Base-by-base conservation (phyloP, 352 stramenopile genomes). In the Pythium aphanidermatum region DNA sequence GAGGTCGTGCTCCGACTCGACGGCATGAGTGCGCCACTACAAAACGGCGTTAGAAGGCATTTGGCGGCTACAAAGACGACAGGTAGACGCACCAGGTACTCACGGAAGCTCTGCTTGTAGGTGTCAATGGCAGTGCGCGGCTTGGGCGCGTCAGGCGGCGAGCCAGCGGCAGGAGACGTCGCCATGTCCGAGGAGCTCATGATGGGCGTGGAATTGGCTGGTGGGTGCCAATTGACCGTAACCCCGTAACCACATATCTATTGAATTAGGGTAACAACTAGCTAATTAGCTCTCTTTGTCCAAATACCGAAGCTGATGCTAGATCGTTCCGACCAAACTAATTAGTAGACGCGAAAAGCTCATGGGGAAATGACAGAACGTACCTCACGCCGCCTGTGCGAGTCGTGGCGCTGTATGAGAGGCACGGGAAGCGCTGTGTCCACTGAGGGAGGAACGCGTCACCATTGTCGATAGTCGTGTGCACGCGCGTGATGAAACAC, bases 51-150 rank as follows among this genome's bases (percentile, higher is more conserved):
- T 14, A 39, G 26, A 38, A 29, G n/a, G n/a, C n/a, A n/a, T n/a
- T n/a, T n/a, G n/a, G n/a, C n/a, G n/a, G n/a, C n/a, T n/a, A n/a
- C n/a, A n/a, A 23, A 23, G 23, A 2, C 3, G 11, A 4, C 14
- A 23, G 1, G 10, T 1, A 5, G 7, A 54, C 66, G 47, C 36
- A 78, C 65, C 33, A 81, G 61, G 46, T 81, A 93, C 59, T 93
- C 81, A 55, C 73, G 75, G 65, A 93, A 91, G 54, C 75, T 88
- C 48, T 83, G 68, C 60, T 91, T 90, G 71, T 75, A 91, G 31
- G 86, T 61, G 46, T 80, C 78, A 12, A 89, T 60, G 17, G 75
- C 62, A 30, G 73, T 59, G 56, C 81, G 85, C 23, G 67, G 23
- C 42, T 58, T 64, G 46, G 51, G 28, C 3, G 26, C n/a, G 5